Evolutionary conservation across 139 green algal genomes (phyloP).

Genomic region (Chlorella sp.): DNA sequence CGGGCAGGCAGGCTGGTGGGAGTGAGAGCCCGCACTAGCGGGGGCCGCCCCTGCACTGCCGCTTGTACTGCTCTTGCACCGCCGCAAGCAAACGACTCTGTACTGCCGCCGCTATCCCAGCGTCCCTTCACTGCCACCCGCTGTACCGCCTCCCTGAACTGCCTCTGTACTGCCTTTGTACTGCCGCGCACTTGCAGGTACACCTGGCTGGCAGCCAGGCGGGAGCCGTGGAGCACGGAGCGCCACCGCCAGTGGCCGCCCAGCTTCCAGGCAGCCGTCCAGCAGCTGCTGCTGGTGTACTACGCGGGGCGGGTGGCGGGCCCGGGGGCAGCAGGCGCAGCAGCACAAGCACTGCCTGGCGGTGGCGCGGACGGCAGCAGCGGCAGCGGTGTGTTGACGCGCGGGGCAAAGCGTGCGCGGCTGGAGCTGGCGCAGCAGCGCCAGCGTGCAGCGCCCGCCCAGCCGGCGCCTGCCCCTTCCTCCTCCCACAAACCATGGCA

Average conservation of each 20-base stretch:
- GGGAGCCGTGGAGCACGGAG: background rate
- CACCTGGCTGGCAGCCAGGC: conserved; percentile 18
- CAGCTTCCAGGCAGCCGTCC: background rate
- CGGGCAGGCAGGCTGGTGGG: no score
- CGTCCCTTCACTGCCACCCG: background rate
- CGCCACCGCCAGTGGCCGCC: conserved; percentile 1
- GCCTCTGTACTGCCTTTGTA: background rate
- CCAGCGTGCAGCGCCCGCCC: background rate
- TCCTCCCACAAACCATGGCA: background rate
- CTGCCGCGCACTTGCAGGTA: background rate
- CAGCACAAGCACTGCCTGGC: background rate
- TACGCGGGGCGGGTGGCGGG: background rate
- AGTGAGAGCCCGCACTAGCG: no score
- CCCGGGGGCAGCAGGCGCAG: background rate
- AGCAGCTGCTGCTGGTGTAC: conserved; percentile 7
- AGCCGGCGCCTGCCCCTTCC: background rate
- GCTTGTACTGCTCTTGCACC: no score
- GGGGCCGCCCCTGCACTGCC: no score
- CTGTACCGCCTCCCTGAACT: background rate
- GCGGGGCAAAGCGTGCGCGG: conserved; percentile 1
- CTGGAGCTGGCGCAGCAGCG: background rate
- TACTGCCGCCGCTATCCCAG: background rate
- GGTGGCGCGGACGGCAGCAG: no score
- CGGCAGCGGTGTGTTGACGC: background rate
- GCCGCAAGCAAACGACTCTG: background rate